Evolutionary conservation across 371 early-diverging fungal species (phyloP), one percentile per base, ranked within the genome.

Genomic region (Fennellomyces sp.): DNA sequence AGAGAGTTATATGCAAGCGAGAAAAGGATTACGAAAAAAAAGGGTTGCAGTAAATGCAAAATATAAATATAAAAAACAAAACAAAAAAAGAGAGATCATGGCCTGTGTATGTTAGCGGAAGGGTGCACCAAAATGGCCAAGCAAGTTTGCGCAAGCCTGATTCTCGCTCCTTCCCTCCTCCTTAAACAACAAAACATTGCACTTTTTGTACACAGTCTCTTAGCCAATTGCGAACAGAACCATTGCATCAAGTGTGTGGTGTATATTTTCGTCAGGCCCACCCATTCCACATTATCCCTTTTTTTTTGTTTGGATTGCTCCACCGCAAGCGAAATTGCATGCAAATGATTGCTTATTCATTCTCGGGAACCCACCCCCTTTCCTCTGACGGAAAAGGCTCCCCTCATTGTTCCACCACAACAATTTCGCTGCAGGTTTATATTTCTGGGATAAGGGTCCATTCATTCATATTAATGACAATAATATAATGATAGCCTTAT

Each of bases 161-260:
- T 52, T 41, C 47, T 31, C 48, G 38, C 28, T 30, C 52, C 15
- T 31, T 21, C 30, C 30, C 21, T 29, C 36, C 45, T 42, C 45
- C 45, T 60, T 52, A 60, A 51, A 60, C 42, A 52, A 48, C n/a
- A 47, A 29, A 49, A 49, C 5, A 49, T 5, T 12, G 12, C 23
- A 33, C 8, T n/a, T 36, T 53, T 12, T 47, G 33, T 23, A 29
- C 12, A 3, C 5, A 21, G 8, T 12, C 17, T 26, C 3, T 50
- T 59, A 21, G 57, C 63, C 56, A 41, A 63, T 63, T 63, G 57
- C 23, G 63, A 63, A 63, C 52, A 51, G 63, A 56, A 63, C 63
- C 52, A 56, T 52, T 39, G 33, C 41, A 26, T 58, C 2, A n/a
- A n/a, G n/a, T 10, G 19, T 17, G 19, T 17, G 15, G 15, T 15